Evolutionary conservation across 257 asterid species (phyloP).

Genomic region (Salvia miltiorrhiza): DNA sequence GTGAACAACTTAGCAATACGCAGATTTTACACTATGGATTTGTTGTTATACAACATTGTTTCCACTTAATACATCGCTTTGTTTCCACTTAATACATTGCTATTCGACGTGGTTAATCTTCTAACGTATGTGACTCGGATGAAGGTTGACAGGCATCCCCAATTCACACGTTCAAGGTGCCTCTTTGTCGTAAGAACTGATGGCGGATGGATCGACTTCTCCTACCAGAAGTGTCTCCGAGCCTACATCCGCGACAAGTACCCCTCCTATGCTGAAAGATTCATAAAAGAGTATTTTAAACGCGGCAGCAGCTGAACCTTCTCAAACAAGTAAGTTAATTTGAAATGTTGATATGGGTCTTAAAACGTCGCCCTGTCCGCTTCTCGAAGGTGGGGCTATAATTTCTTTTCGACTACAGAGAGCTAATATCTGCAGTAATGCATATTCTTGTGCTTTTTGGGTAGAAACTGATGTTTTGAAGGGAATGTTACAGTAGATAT

Average conservation of each 20-base stretch:
- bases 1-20: background rate
- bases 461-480: too few relatives aligned
- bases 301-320: too few relatives aligned
- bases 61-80: background rate
- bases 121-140: conserved; percentile 6
- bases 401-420: too few relatives aligned
- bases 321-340: too few relatives aligned
- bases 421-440: too few relatives aligned
- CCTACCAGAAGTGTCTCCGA: conserved; percentile 89
- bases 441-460: too few relatives aligned
- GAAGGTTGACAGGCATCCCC: conserved; percentile 96
- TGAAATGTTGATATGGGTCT: too few relatives aligned
- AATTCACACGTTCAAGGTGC: conserved; percentile 76
- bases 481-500: too few relatives aligned
- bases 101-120: background rate
- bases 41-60: background rate
- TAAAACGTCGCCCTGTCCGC: too few relatives aligned
- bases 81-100: too few relatives aligned
- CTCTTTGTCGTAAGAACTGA: conserved; percentile 87
- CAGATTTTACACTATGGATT: background rate
- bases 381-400: too few relatives aligned
- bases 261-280: conserved; percentile 70
- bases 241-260: conserved; percentile 37
- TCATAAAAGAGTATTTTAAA: conserved; percentile 25
- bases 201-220: conserved; percentile 97